These are phyloP conservation scores for Candida easanensis DNA, from an alignment of 805 yeast species.

Conservation along the genomic window DNA sequence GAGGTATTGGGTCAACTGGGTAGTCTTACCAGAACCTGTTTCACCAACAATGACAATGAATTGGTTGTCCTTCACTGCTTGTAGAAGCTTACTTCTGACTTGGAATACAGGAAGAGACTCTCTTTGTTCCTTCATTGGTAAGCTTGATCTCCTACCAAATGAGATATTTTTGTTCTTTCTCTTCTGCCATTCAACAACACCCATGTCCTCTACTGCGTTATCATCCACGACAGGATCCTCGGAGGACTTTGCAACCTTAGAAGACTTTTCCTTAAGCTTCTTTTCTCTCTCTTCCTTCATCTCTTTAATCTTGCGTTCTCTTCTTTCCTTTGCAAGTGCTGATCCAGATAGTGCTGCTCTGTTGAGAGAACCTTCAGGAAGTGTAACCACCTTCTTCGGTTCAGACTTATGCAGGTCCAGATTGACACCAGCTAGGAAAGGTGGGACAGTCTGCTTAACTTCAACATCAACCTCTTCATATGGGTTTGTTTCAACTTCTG, in stretches of 20 bases:
- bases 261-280: constrained; percentile 38
- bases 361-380: constrained; percentile 76
- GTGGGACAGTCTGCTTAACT: constrained; percentile 64
- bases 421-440: constrained; percentile 61
- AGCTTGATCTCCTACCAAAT: constrained; percentile 37
- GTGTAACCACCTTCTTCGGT: constrained; percentile 58
- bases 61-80: constrained; percentile 59
- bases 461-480: constrained; percentile 68
- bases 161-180: constrained; percentile 28
- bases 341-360: constrained; percentile 80
- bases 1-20: constrained; percentile 86
- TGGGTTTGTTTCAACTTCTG: constrained; percentile 9
- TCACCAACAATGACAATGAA: constrained; percentile 83
- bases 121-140: constrained; percentile 50
- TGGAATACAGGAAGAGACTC: constrained; percentile 72
- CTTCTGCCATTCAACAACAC: constrained; percentile 27
- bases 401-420: constrained; percentile 33
- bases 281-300: constrained; percentile 56
- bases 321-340: constrained; percentile 56
- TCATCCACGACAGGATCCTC: constrained; percentile 13
- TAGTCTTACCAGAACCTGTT: constrained; percentile 96
- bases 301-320: constrained; percentile 54
- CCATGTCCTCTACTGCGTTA: constrained; percentile 17
- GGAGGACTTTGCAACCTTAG: constrained; percentile 6
- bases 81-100: constrained; percentile 58